Evolutionary conservation across 2,329 filamentous ascomycete species (phyloP), one percentile per base, ranked within the genome.

Genomic region (Gyromitra esculenta): DNA sequence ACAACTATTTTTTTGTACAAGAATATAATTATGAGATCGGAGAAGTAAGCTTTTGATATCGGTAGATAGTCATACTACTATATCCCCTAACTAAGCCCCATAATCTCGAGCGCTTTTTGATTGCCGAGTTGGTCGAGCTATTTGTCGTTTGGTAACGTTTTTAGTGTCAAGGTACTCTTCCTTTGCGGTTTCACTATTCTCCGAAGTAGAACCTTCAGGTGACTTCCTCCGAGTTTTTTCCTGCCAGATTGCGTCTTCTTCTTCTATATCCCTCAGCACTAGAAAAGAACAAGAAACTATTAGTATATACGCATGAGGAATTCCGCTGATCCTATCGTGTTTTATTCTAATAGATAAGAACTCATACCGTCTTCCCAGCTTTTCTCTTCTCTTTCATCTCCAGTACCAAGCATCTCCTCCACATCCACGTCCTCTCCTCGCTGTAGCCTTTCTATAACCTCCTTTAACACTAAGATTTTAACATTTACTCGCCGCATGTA

Each of bases 331-430:
- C 25, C n/a, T 25, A 48, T 31, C 25, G 1, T 31, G 25, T 31
- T 31, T 31, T 70, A n/a, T 45, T 7, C 41, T 41, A n/a, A 35
- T n/a, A 21, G 70, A 15, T 63, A 56, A 43, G 25, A 25, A 66
- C 31, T 45, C 87, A 82, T 85, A 92, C 93, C 89, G 82, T 96
- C 90, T 84, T 95, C 92, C 96, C 96, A 99, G 81, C 94, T 92
- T 78, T 75, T 79, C 43, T 87, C 86, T 84, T 99, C 96, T 82
- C 89, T 89, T 79, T 87, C 87, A 81, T 96, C 89, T 0, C 93
- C 94, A 0, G 92, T 92, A 2, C 96, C 95, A 64, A 99, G 84
- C 50, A 90, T 85, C 81, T 89, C 90, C 82, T 96, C 93, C 1
- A 98, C 94, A 83, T 98, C 93, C 21, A 97, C 91, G 15, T 92